A percentile compares a stretch with the other conserved stretches of the same genome.
These are phyloP conservation scores for Leccinum cinnamomeum DNA, from an alignment of 1,284 basidiomycete genomes.

Conservation along the genomic window DNA sequence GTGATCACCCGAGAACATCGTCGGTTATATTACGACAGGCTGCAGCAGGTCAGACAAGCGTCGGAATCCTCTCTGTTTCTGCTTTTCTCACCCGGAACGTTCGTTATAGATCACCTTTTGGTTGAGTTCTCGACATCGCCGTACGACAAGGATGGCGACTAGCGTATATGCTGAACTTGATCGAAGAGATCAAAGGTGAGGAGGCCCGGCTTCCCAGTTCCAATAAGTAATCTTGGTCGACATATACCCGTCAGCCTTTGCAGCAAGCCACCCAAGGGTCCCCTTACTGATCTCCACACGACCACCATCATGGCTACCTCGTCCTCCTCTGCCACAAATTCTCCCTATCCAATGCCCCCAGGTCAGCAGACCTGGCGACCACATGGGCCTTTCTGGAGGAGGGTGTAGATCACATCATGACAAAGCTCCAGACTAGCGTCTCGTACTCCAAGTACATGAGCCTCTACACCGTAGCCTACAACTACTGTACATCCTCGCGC, in stretches of 20 bases:
- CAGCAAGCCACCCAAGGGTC: slow-evolving; percentile 11
- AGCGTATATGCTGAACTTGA: too few relatives aligned
- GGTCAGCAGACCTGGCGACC: slow-evolving; percentile 71
- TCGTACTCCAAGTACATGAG: slow-evolving; percentile 92
- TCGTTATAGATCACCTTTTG: too few relatives aligned
- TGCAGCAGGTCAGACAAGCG: too few relatives aligned
- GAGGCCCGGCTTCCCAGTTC: too few relatives aligned
- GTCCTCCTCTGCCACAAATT: slow-evolving; percentile 14
- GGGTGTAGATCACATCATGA: slow-evolving; percentile 95
- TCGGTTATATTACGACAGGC: too few relatives aligned
- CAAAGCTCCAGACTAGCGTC: slow-evolving; percentile 82
- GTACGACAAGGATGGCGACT: too few relatives aligned
- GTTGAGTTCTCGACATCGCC: too few relatives aligned
- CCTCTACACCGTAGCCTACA: slow-evolving; percentile 93
- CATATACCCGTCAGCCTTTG: slow-evolving; percentile 6
- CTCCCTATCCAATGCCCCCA: slow-evolving; percentile 52
- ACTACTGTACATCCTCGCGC: slow-evolving; percentile 93
- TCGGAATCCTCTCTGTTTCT: too few relatives aligned
- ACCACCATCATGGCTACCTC: slow-evolving; percentile 35
- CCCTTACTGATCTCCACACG: slow-evolving; percentile 22
- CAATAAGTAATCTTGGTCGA: too few relatives aligned
- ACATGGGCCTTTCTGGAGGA: slow-evolving; percentile 89
- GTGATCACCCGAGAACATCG: slow-evolving; percentile 39
- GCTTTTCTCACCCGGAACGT: too few relatives aligned
- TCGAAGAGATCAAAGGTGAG: too few relatives aligned